Conservation (phyloP, 2,329 filamentous ascomycete species). For the Phaeosphaeria sp. region DNA sequence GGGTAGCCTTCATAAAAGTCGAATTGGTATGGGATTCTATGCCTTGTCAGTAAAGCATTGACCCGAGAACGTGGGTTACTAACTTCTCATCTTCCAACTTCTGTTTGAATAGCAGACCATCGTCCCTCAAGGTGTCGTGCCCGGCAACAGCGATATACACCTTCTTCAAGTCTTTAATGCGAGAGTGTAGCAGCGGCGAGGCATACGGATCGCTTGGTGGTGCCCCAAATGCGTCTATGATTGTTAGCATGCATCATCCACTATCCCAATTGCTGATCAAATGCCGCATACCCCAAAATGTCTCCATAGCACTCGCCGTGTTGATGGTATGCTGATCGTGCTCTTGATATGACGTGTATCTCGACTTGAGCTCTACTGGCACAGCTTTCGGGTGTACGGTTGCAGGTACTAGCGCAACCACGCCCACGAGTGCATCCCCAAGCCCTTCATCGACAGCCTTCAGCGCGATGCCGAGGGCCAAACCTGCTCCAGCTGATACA, state of each 20-base stretch:
- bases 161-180: slow-evolving; percentile 37
- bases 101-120: slow-evolving; percentile 42
- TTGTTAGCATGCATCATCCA: slow-evolving; percentile 22
- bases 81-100: slow-evolving; percentile 36
- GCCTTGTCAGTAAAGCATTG: slow-evolving; percentile 14
- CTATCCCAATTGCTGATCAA: slow-evolving; percentile 24
- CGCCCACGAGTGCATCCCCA: slow-evolving; percentile 45
- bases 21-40: slow-evolving; percentile 36
- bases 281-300: slow-evolving; percentile 37
- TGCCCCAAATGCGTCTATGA: slow-evolving; percentile 39
- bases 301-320: slow-evolving; percentile 41
- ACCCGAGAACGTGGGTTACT: background rate
- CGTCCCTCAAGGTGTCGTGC: slow-evolving; percentile 46
- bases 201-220: slow-evolving; percentile 40
- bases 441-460: slow-evolving; percentile 47
- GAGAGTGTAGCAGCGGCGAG: slow-evolving; percentile 41
- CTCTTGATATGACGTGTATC: slow-evolving; percentile 46
- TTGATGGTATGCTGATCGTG: slow-evolving; percentile 49
- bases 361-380: slow-evolving; percentile 42
- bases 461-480: slow-evolving; percentile 48
- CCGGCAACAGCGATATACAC: slow-evolving; percentile 41
- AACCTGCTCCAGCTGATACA: slow-evolving; percentile 48
- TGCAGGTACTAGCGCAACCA: slow-evolving; percentile 47
- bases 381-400: slow-evolving; percentile 48
- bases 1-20: slow-evolving; percentile 48